Conservation (phyloP, 768 basidiomycete genomes). For the Boletus reticulatus region DNA sequence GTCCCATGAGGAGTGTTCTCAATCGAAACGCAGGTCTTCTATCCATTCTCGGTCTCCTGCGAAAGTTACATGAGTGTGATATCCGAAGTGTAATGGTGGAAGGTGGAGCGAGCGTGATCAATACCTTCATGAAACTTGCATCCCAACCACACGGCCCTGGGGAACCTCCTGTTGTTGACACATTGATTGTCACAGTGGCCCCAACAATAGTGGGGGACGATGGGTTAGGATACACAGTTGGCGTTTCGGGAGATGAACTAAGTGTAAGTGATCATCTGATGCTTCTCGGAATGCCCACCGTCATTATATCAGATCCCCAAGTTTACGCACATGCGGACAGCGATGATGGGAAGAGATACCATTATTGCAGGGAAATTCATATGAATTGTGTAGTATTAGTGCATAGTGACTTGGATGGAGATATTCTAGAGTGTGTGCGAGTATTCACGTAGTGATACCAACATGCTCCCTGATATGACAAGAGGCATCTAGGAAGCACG, state of each 20-base stretch:
- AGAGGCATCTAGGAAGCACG: constrained; percentile 15
- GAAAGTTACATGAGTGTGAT: constrained; percentile 49
- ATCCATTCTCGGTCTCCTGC: constrained; percentile 49
- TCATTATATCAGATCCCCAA: constrained; percentile 16
- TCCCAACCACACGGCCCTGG: constrained; percentile 4
- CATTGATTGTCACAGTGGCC: constrained; percentile 80
- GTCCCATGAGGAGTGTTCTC: not conserved
- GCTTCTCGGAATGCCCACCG: not conserved
- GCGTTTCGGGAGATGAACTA: constrained; percentile 13
- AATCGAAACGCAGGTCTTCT: constrained; percentile 33
- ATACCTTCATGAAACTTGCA: constrained; percentile 37
- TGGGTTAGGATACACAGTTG: constrained; percentile 58
- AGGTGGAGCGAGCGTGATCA: constrained; percentile 84
- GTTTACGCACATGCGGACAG: constrained; percentile 29
- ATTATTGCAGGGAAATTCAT: constrained; percentile 29
- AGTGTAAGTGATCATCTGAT: constrained; percentile 6
- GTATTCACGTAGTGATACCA: constrained; percentile 1
- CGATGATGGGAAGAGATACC: constrained; percentile 32
- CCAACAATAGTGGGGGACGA: constrained; percentile 76
- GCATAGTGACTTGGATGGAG: not conserved
- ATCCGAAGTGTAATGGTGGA: constrained; percentile 90
- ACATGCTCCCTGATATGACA: not conserved
- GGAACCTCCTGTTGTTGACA: constrained; percentile 51
- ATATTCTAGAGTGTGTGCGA: not conserved
- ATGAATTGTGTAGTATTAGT: constrained; percentile 3